phyloP scores from a whole-genome alignment of 306 rosid genomes.

The Cucurbita ficifolia region DNA sequence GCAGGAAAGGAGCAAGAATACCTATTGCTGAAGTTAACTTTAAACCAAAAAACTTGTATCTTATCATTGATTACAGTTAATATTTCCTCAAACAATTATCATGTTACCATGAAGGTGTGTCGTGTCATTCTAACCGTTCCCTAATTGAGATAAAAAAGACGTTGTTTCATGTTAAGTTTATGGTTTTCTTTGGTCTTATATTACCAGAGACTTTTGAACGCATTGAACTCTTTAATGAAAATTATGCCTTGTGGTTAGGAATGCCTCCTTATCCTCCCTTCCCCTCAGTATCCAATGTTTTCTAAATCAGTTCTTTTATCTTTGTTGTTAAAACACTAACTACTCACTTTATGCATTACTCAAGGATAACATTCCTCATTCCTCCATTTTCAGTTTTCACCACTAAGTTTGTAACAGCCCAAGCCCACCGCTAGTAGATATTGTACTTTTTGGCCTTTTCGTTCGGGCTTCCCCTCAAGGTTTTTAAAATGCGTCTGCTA shows the following conservation, averaged over 20 bases:
- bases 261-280: background rate
- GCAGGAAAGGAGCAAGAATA: background rate
- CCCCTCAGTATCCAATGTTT: background rate
- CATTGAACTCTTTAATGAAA: background rate
- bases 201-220: background rate
- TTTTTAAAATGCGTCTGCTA: too few species aligned
- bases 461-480: too few species aligned
- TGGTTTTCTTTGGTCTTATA: background rate
- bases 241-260: background rate
- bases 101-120: background rate
- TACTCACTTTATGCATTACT: background rate
- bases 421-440: too few species aligned
- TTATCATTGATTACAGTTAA: background rate
- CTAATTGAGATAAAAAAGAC: background rate
- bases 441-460: too few species aligned
- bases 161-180: background rate
- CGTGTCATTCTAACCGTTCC: background rate
- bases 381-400: background rate
- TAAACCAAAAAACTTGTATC: background rate
- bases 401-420: background rate
- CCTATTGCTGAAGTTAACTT: background rate
- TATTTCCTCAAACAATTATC: background rate
- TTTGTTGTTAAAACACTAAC: background rate
- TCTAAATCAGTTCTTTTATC: background rate
- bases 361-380: background rate